Conservation (phyloP, 495 filamentous ascomycete species). For the Xylaria scruposa region DNA sequence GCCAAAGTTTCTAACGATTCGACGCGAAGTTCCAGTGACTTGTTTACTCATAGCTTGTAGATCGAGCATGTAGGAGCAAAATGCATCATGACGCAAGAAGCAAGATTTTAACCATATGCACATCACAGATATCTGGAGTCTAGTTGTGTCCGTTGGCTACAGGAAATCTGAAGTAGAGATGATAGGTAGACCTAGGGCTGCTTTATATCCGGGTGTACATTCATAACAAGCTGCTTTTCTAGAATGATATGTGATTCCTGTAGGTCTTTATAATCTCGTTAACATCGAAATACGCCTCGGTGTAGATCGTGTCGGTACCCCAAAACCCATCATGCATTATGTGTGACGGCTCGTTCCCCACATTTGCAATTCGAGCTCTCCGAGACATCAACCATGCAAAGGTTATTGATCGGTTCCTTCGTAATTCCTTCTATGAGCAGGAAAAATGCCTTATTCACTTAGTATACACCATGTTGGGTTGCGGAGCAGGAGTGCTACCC, state of each 20-base stretch:
- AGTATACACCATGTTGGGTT: conserved; percentile 4
- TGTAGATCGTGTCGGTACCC: neutral
- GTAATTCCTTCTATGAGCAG: neutral
- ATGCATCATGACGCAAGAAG: conserved; percentile 2
- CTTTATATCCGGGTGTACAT: neutral
- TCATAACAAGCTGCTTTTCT: neutral
- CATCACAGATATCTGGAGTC: neutral
- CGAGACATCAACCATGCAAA: neutral
- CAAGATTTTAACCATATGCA: neutral
- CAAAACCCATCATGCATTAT: neutral
- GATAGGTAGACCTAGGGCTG: neutral
- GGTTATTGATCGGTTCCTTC: neutral
- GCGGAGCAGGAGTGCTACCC: conserved; percentile 21
- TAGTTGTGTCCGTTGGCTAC: neutral
- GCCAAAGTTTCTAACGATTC: neutral
- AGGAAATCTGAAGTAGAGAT: neutral
- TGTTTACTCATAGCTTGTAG: neutral
- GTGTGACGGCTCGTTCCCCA: neutral
- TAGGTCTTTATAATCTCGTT: neutral
- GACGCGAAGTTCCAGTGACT: neutral
- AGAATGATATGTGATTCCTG: neutral
- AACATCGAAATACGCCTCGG: neutral
- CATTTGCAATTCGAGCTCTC: neutral
- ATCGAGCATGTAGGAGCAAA: neutral
- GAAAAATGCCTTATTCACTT: neutral